Conservation (phyloP, 345 rosid genomes). For the Abelmoschus esculentus region DNA sequence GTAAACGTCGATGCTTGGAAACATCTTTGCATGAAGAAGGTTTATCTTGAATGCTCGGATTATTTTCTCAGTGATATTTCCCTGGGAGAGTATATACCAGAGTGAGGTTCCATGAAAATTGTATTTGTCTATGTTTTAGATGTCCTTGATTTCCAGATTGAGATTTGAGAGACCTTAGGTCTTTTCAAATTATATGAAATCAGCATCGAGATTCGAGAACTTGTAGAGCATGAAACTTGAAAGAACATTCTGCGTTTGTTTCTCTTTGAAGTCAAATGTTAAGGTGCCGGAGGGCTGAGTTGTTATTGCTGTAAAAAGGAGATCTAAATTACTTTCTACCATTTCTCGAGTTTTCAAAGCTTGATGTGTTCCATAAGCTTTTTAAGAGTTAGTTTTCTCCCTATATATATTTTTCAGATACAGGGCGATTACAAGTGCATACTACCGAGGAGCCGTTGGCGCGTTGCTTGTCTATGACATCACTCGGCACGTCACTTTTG, state of each 20-base stretch:
- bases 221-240: not conserved
- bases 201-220: not conserved
- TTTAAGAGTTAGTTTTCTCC: not conserved
- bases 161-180: too few relatives aligned
- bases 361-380: too few relatives aligned
- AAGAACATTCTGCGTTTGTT: not conserved
- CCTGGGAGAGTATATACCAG: not conserved
- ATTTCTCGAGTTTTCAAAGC: not conserved
- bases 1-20: not conserved
- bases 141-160: not conserved
- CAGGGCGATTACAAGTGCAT: slow-evolving; percentile 88
- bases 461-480: slow-evolving; percentile 84
- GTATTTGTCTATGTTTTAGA: not conserved
- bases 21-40: not conserved
- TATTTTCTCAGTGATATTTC: not conserved
- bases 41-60: not conserved
- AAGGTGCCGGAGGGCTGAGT: not conserved
- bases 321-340: not conserved
- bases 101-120: not conserved
- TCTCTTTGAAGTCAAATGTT: not conserved
- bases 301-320: not conserved
- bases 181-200: too few relatives aligned
- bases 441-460: slow-evolving; percentile 86
- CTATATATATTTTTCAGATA: slow-evolving; percentile 35
- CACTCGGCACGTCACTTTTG: slow-evolving; percentile 74